Evolutionary conservation across 495 filamentous ascomycete species (phyloP), one percentile per base, ranked within the genome.

Genomic region (Darksidea phi): DNA sequence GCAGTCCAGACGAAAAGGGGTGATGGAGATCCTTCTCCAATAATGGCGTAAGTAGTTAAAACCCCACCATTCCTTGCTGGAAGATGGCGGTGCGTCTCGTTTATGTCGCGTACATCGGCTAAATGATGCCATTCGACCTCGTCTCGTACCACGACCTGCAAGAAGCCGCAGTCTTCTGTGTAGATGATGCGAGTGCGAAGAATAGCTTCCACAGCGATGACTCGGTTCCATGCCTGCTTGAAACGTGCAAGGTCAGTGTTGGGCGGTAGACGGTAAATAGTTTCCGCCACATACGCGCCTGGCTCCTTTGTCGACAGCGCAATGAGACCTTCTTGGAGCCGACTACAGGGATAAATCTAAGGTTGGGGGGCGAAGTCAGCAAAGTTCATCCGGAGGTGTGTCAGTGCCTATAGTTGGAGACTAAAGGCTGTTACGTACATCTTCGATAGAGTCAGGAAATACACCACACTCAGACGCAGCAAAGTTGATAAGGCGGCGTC

Each of bases 331-430:
- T 84, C 81, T 64, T 81, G 77, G 1, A 83, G 61, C 6, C 80
- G 74, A 59, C 72, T 86, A 69, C 82, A 86, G 0, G 83, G 84
- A 59, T 86, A 87, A 25, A 84, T 76, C n/a, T n/a, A n/a, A n/a
- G n/a, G n/a, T n/a, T n/a, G n/a, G n/a, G n/a, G n/a, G n/a, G n/a
- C n/a, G n/a, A n/a, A n/a, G n/a, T n/a, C n/a, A n/a, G n/a, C n/a
- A n/a, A n/a, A n/a, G n/a, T n/a, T n/a, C n/a, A n/a, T n/a, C n/a
- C n/a, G n/a, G n/a, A n/a, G n/a, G n/a, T n/a, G n/a, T n/a, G n/a
- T n/a, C n/a, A n/a, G n/a, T n/a, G n/a, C n/a, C n/a, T n/a, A n/a
- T n/a, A n/a, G n/a, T n/a, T n/a, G n/a, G n/a, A n/a, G n/a, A n/a
- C n/a, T n/a, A n/a, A n/a, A n/a, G n/a, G n/a, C n/a, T n/a, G n/a